phyloP scores from a whole-genome alignment of 2,329 filamentous ascomycete species.

The Neonectria coccinea region DNA sequence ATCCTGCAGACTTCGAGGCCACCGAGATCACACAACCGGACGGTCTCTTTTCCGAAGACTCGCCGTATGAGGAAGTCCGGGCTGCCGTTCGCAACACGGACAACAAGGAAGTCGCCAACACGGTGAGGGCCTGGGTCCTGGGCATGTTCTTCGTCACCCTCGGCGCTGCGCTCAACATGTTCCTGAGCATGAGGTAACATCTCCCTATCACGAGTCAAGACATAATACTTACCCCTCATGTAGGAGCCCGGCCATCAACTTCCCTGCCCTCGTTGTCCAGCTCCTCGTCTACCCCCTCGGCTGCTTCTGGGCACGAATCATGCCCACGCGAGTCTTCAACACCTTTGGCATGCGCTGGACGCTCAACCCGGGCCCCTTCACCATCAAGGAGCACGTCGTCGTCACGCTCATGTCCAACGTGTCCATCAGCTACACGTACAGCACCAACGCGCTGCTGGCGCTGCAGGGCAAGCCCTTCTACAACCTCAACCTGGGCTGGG shows the following conservation, averaged over 20 bases:
- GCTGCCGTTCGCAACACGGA: slow-evolving; percentile 56
- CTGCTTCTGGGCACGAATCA: slow-evolving; percentile 55
- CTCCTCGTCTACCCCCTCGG: slow-evolving; percentile 59
- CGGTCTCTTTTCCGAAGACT: slow-evolving; percentile 20
- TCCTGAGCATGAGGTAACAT: slow-evolving; percentile 58
- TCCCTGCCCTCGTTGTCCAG: slow-evolving; percentile 54
- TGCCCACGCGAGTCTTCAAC: slow-evolving; percentile 56
- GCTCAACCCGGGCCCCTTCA: slow-evolving; percentile 63
- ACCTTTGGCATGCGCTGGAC: slow-evolving; percentile 57
- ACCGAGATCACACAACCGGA: slow-evolving; percentile 22
- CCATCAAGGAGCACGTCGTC: slow-evolving; percentile 65
- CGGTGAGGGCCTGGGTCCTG: slow-evolving; percentile 59
- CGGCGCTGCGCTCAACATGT: slow-evolving; percentile 60
- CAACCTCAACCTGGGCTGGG: slow-evolving; percentile 62
- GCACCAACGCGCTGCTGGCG: slow-evolving; percentile 57
- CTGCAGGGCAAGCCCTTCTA: slow-evolving; percentile 59
- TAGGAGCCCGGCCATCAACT: slow-evolving; percentile 51
- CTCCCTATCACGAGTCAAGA: too few relatives aligned
- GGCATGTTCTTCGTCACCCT: slow-evolving; percentile 60
- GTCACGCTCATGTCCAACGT: slow-evolving; percentile 68
- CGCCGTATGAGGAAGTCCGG: slow-evolving; percentile 37
- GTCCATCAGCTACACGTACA: slow-evolving; percentile 58
- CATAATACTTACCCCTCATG: not conserved
- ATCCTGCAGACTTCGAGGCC: slow-evolving; percentile 12
- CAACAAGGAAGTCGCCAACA: slow-evolving; percentile 49